Evolutionary conservation across 2,329 filamentous ascomycete species (phyloP), one percentile per base, ranked within the genome.

Genomic region (Aureobasidium musti): DNA sequence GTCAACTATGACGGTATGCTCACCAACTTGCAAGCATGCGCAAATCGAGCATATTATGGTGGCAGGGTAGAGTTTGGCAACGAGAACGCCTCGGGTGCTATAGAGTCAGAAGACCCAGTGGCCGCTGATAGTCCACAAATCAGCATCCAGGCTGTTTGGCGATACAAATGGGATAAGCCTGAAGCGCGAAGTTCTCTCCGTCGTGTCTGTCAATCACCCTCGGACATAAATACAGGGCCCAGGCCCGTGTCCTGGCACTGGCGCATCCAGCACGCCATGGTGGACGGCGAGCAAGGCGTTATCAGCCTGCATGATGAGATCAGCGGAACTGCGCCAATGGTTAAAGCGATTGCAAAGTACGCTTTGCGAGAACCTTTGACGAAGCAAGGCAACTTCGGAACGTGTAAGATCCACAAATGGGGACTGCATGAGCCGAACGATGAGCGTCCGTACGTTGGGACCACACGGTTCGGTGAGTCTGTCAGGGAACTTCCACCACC

Each of bases 391-490:
- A 13, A 43, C 4, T 43, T 57, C 3, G 35, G 53, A 17, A 57
- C 53, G 6, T 37, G 53, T 17, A 57, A 10, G 13, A 57, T 57
- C 23, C 53, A 57, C 37, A n/a, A n/a, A 5, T 57, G 53, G 53
- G 53, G 53, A 1, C 7, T 57, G 7, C 35, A 57, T 21, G 35
- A 57, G 10, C 53, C 53, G 8, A 57, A 57, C 14, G 35, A 28
- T 28, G 35, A 57, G 14, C 37, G 35, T 7, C 23, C 35, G 8
- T 57, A 57, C n/a, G 14, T 14, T 30, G 53, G 53, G 4, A 19
- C 21, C 1, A 28, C 35, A 6, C 13, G 28, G 28, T 8, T 43
- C 30, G 53, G 53, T 28, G 37, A 6, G 17, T 33, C n/a, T 26
- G n/a, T 2, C 23, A 37, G 35, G 7, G 21, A 43, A 5, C 37